These are phyloP conservation scores for Phytophthora sp. DNA, from an alignment of 352 stramenopile species.

Conservation along the genomic window DNA sequence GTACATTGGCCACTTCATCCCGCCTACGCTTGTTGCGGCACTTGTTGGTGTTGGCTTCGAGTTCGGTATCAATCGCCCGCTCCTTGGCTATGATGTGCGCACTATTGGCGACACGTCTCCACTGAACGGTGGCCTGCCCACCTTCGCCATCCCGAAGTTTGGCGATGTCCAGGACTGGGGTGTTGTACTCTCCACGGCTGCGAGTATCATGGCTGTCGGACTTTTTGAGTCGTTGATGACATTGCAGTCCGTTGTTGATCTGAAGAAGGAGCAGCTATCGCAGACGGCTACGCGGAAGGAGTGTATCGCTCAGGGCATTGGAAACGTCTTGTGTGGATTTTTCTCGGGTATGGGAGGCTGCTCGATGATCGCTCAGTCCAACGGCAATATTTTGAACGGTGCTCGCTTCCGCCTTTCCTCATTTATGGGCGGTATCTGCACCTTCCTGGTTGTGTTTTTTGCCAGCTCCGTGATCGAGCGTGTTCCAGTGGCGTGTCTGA, in stretches of 20 bases:
- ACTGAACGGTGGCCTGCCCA: conserved; percentile 55
- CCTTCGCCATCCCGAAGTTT: conserved; percentile 60
- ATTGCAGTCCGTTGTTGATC: conserved; percentile 92
- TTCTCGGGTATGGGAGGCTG: conserved; percentile 94
- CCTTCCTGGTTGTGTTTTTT: conserved; percentile 82
- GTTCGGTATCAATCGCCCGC: conserved; percentile 82
- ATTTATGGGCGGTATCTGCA: conserved; percentile 67
- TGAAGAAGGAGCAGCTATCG: conserved; percentile 80
- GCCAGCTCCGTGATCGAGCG: conserved; percentile 84
- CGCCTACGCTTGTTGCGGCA: conserved; percentile 81
- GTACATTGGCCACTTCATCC: conserved; percentile 67
- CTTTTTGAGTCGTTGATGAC: conserved; percentile 96
- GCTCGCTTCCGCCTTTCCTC: conserved; percentile 72
- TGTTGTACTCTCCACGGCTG: conserved; percentile 85
- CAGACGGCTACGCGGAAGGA: conserved; percentile 71
- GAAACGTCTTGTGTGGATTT: conserved; percentile 92
- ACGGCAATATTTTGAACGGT: conserved; percentile 90
- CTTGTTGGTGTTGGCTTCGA: conserved; percentile 85
- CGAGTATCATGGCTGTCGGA: conserved; percentile 91
- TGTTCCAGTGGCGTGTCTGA: conserved; percentile 86
- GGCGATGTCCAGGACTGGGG: conserved; percentile 59
- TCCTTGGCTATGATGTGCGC: conserved; percentile 78
- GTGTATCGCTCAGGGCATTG: conserved; percentile 89
- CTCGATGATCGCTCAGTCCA: conserved; percentile 94
- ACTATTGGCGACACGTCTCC: conserved; percentile 80